Evolutionary conservation across 345 rosid species (phyloP).

Genomic region (Crucihimalaya himalaica): DNA sequence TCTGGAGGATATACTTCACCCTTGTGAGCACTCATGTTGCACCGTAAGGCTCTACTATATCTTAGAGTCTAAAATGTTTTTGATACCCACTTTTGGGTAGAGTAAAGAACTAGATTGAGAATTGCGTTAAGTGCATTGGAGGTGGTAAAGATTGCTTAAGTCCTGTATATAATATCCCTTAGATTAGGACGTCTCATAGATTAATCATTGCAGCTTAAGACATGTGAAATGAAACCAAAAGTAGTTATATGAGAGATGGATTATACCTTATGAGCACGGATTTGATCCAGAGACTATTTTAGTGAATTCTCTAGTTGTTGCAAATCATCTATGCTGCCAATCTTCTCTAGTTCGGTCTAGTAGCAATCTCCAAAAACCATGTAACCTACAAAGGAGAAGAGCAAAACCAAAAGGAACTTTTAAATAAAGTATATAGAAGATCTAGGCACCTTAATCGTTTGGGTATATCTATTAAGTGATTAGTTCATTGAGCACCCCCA

Average conservation of each 20-base stretch:
- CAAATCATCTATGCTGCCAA: slow-evolving; percentile 48
- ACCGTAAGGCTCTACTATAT: slow-evolving; percentile 53
- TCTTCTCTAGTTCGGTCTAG: slow-evolving; percentile 58
- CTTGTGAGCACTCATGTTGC: slow-evolving; percentile 91
- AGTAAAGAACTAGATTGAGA: slow-evolving; percentile 7
- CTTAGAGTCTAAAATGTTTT: neutral
- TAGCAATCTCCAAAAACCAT: slow-evolving; percentile 41
- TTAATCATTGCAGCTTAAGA: neutral
- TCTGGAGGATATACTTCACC: slow-evolving; percentile 94
- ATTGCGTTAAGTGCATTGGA: neutral
- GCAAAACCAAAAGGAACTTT: neutral
- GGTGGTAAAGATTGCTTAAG: neutral
- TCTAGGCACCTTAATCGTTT: slow-evolving; percentile 50
- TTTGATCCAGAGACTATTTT: slow-evolving; percentile 50
- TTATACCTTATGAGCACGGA: too few species aligned
- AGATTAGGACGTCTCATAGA: neutral
- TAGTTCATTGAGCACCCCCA: neutral
- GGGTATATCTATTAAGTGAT: slow-evolving; percentile 46
- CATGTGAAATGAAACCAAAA: too few species aligned
- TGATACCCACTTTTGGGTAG: neutral
- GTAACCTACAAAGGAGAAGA: slow-evolving; percentile 11
- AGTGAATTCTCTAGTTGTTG: slow-evolving; percentile 62
- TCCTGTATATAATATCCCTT: neutral
- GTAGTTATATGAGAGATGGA: too few species aligned
- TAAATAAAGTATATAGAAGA: slow-evolving; percentile 5